These are phyloP conservation scores for Orychophragmus violaceus DNA, from an alignment of 345 rosid genomes.

Conservation along the genomic window DNA sequence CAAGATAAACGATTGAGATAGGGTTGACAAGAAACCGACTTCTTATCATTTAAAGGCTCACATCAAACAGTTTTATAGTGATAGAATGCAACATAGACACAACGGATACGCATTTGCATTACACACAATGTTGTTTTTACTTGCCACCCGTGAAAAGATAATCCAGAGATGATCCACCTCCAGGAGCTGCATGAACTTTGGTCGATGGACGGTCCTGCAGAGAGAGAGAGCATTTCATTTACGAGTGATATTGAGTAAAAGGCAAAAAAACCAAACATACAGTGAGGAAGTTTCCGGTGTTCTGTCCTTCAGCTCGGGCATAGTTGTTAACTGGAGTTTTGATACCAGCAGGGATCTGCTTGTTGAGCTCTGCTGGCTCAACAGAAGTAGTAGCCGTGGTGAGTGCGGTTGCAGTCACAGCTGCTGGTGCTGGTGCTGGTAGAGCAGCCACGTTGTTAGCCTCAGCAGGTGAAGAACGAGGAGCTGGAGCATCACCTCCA, in stretches of 20 bases:
- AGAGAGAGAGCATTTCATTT: not conserved
- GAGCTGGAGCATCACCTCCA: conserved; percentile 43
- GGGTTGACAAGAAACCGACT: conserved; percentile 27
- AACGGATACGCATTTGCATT: conserved; percentile 13
- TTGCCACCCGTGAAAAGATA: conserved; percentile 40
- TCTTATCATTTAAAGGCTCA: conserved; percentile 21
- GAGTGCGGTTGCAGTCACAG: conserved; percentile 23
- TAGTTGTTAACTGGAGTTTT: conserved; percentile 59
- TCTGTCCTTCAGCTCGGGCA: conserved; percentile 63
- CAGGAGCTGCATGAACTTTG: conserved; percentile 45
- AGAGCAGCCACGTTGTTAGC: conserved; percentile 1
- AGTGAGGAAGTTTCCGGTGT: conserved; percentile 77
- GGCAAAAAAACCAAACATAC: conserved; percentile 24
- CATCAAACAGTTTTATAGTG: conserved; percentile 22
- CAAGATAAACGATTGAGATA: conserved; percentile 16
- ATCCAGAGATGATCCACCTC: conserved; percentile 42
- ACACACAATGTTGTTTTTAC: conserved; percentile 18
- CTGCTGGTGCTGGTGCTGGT: not conserved
- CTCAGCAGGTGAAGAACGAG: conserved; percentile 36
- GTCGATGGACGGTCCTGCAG: conserved; percentile 41
- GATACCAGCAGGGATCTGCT: conserved; percentile 69
- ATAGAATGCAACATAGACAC: conserved; percentile 14
- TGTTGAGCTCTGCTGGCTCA: conserved; percentile 37
- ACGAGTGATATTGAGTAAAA: not conserved
- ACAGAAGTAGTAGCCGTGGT: conserved; percentile 11